A percentile compares a stretch with the other conserved stretches of the same genome.
phyloP scores from a whole-genome alignment of 1,284 basidiomycete species.

The Golubevia pallescens region DNA sequence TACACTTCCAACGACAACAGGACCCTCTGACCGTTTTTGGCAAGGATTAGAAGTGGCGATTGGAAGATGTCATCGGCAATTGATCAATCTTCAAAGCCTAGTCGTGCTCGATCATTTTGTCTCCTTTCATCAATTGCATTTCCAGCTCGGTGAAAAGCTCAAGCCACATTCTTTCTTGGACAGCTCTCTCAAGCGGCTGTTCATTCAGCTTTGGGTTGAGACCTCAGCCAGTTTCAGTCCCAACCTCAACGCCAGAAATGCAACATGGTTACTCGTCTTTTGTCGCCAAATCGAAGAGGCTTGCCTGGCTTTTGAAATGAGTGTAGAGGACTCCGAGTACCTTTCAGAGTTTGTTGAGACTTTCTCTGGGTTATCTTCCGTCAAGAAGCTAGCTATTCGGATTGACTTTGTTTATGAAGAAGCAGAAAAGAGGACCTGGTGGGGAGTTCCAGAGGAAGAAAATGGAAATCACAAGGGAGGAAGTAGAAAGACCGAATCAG shows the following conservation, averaged over 20 bases:
- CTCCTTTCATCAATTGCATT: neutral
- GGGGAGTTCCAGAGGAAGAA: neutral
- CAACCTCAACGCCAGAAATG: neutral
- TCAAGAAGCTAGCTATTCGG: neutral
- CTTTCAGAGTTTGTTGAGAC: neutral
- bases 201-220: neutral
- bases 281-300: neutral
- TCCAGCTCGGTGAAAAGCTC: neutral
- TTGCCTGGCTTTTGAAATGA: neutral
- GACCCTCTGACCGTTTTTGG: too few relatives aligned
- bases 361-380: neutral
- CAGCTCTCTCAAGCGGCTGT: neutral
- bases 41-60: too few relatives aligned
- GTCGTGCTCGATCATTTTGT: neutral
- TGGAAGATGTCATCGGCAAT: too few relatives aligned
- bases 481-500: neutral
- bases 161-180: neutral
- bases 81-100: too few relatives aligned
- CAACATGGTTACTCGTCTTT: neutral
- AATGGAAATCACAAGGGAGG: neutral
- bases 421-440: neutral
- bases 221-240: neutral
- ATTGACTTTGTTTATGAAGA: neutral
- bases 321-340: neutral
- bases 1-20: too few relatives aligned